Base-by-base conservation (phyloP, 805 yeast species). In the Nakazawaea pomicola region DNA sequence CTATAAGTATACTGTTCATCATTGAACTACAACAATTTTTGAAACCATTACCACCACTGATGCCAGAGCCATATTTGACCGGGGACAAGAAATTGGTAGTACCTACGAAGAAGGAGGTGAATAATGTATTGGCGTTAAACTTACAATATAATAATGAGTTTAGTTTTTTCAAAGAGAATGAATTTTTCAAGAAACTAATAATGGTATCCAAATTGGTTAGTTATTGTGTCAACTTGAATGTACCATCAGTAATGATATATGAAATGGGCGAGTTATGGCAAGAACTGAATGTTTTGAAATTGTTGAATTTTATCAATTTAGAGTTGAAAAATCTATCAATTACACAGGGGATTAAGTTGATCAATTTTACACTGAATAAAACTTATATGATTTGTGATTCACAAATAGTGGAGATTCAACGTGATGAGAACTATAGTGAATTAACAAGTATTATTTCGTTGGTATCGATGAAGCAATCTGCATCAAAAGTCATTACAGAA, bases 41-140 rank as follows among this genome's bases (percentile, higher is more conserved):
- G 45, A 18, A 56, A 58, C 55, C 57, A 3, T 62, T 65, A 16
- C 75, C 76, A 17, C 68, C 72, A 1, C 65, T 60, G 11, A 43
- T 68, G 11, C 76, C 76, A 2, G 57, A 55, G 28, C 74, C 76
- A 0, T 70, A 60, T 47, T 47, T 72, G 29, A 64, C 64, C 35
- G 64, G 64, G 2, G 69, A 69, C 23, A 67, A 64, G 38, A 57
- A 55, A 27, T 49, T 70, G 3, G 55, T 60, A 6, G 55, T 61
- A 6, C 77, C 78, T 0, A 56, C 53, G 1, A 57, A 62, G 36
- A 55, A 52, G 29, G 66, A 64, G 41, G 49, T 62, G 1, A 59
- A 59, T 12, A 41, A 48, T n/a, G 63, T 53, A 0, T 40, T 65
- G 8, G 52, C 58, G 0, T 40, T 52, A 7, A 49, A 72, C 18